phyloP scores from a whole-genome alignment of 2,329 filamentous ascomycete genomes.

The Neopestalotiopsis rosae region DNA sequence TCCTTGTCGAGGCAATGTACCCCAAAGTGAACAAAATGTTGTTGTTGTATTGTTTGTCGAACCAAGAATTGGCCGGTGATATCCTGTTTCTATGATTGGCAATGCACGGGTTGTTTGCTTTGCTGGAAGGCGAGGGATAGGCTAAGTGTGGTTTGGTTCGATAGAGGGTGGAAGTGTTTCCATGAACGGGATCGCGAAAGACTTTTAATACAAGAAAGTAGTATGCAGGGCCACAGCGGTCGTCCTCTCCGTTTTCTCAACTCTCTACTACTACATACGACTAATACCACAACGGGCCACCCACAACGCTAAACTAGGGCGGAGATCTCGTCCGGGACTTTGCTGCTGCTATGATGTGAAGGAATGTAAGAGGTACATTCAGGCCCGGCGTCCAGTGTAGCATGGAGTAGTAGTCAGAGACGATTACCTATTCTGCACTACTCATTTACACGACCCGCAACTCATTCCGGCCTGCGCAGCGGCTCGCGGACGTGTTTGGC shows the following conservation, averaged over 20 bases:
- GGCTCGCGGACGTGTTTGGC: conserved; percentile 19
- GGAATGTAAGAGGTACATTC: not conserved
- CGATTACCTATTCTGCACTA: not conserved
- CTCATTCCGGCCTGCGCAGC: conserved; percentile 20
- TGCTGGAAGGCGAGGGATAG: not conserved
- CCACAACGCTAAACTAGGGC: conserved; percentile 13
- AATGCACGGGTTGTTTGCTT: conserved; percentile 7
- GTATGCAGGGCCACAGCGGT: conserved; percentile 13
- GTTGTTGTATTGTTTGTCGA: not conserved
- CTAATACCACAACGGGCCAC: conserved; percentile 13
- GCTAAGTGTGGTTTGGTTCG: not conserved
- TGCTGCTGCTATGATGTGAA: not conserved
- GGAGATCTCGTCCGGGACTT: conserved; percentile 10
- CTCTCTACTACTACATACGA: conserved; percentile 3
- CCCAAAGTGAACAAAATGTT: not conserved
- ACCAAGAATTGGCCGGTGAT: not conserved
- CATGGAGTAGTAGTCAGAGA: not conserved
- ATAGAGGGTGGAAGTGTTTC: not conserved
- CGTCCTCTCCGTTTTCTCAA: not conserved
- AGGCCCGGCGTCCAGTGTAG: not conserved
- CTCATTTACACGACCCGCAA: conserved; percentile 15
- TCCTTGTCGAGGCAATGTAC: not conserved
- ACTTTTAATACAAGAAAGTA: conserved; percentile 18
- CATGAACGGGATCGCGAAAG: conserved; percentile 17
- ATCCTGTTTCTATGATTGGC: not conserved